Evolutionary conservation across 164 flowering plant genomes (phyloP).

Genomic region (Vitis cinerea): DNA sequence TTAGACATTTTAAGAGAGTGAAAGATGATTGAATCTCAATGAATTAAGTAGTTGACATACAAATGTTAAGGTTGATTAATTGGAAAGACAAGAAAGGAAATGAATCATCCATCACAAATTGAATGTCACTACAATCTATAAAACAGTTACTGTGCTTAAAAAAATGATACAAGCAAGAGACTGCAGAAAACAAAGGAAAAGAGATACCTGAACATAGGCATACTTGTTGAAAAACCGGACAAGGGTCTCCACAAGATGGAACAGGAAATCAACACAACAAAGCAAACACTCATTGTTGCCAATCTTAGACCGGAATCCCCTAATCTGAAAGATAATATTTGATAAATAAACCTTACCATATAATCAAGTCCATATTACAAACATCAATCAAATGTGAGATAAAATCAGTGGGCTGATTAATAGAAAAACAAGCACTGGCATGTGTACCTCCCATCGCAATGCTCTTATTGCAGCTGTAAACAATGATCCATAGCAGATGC

Average conservation of each 20-base stretch:
- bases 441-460: constrained; percentile 89
- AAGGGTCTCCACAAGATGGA: constrained; percentile 94
- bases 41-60: background rate
- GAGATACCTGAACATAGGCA: constrained; percentile 91
- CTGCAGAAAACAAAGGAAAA: background rate
- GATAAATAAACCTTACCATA: background rate
- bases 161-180: background rate
- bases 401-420: background rate
- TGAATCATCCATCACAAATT: background rate
- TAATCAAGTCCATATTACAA: background rate
- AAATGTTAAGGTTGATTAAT: too few relatives aligned
- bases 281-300: constrained; percentile 96
- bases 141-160: background rate
- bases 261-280: constrained; percentile 95
- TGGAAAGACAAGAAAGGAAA: too few relatives aligned
- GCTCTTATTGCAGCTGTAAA: constrained; percentile 96
- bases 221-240: constrained; percentile 98
- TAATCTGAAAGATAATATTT: constrained; percentile 55
- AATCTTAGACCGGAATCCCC: constrained; percentile 95
- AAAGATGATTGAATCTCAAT: background rate
- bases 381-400: background rate
- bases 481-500: constrained; percentile 98
- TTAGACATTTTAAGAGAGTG: too few relatives aligned
- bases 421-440: constrained; percentile 4
- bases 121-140: background rate